Percentiles rank a stretch among this genome's conserved stretches.
These are phyloP conservation scores for Nothomitra cinnamomea DNA, from an alignment of 2,329 filamentous ascomycete genomes.

Conservation along the genomic window DNA sequence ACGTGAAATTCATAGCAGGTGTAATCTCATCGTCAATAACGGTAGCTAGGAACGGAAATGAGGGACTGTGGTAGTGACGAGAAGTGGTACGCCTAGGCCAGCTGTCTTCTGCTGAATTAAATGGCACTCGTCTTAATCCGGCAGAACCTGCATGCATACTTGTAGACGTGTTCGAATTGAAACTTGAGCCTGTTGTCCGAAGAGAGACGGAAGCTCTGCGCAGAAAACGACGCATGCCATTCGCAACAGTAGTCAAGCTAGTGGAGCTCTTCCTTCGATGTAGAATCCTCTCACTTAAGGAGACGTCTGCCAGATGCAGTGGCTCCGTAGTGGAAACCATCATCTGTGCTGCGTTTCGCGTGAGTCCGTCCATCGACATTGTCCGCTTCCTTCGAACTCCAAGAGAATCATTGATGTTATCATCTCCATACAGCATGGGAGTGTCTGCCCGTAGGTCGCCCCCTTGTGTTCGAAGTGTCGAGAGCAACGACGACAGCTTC, in stretches of 20 bases:
- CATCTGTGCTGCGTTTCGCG: background rate
- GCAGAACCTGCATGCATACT: background rate
- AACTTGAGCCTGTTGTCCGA: background rate
- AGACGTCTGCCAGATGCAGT: background rate
- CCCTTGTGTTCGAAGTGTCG: background rate
- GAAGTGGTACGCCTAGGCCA: background rate
- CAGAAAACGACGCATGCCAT: conserved; percentile 1
- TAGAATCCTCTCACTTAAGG: background rate
- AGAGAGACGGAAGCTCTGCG: background rate
- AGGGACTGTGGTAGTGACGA: background rate
- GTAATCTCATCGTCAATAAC: background rate
- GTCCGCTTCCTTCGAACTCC: background rate
- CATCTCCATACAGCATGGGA: background rate
- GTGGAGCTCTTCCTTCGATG: conserved; percentile 3
- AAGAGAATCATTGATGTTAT: background rate
- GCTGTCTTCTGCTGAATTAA: background rate
- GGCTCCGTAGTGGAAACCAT: background rate
- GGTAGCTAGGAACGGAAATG: background rate
- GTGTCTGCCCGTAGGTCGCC: background rate
- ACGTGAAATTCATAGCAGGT: background rate
- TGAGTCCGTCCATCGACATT: background rate
- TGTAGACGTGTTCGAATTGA: background rate
- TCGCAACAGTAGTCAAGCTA: conserved; percentile 1
- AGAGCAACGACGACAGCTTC: background rate
- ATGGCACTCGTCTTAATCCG: background rate